Base-by-base conservation (phyloP, 352 stramenopile genomes). In the Phytopythium delawarense region DNA sequence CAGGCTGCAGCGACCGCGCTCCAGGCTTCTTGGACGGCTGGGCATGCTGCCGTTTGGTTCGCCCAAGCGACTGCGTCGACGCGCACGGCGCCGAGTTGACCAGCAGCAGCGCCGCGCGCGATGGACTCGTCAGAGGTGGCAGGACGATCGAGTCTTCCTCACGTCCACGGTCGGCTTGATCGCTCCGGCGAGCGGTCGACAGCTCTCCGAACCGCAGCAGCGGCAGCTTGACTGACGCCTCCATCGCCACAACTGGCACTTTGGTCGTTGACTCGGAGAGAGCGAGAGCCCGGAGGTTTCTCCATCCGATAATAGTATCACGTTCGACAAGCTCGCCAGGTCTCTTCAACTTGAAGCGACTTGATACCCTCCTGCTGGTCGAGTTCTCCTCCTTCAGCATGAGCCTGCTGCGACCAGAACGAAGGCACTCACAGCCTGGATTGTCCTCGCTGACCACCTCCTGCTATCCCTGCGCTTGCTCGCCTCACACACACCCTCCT, bases 151-250 rank as follows among this genome's bases (percentile, higher is more conserved):
- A 65, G 7, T 61, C 55, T 15, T 63, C 21, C n/a, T 49, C 4
- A 20, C 39, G 15, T 40, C 59, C 7, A 32, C 61, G 46, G 60
- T 62, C 8, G 21, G 53, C 32, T 64, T 48, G 32, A 65, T 67
- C 30, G 11, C 20, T 15, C 18, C 15, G 18, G 23, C 18, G 15
- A 34, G 30, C 50, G 15, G 28, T 21, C 6, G 30, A n/a, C 20
- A 56, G 30, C 50, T 32, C 20, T 25, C 28, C 51, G 18, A 57
- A 50, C 18, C 55, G 64, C 37, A 67, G 67, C 23, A 78, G 39
- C 7, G 75, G 75, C 46, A 64, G 68, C 53, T 64, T 70, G 13
- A 81, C 71, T 11, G 71, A 69, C 16, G 71, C 62, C 12, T 76
- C 37, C 21, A 77, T 66, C 9, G 45, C 6, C 18, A 8, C 40